These are phyloP conservation scores for Pluteus cervinus DNA, from an alignment of 768 basidiomycete species.

Conservation along the genomic window DNA sequence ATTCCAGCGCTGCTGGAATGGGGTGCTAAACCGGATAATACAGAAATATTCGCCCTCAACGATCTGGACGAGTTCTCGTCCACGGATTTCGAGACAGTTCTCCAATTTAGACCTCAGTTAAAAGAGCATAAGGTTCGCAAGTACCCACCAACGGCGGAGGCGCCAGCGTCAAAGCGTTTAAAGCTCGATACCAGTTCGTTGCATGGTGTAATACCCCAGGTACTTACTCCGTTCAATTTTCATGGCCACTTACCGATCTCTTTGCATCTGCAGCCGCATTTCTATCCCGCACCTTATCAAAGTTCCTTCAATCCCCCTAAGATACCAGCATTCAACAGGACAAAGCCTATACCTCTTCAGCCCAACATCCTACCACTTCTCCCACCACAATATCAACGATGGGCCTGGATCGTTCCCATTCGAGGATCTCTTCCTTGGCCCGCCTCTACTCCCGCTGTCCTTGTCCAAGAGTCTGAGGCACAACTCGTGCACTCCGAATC, in stretches of 20 bases:
- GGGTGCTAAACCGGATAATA: no score
- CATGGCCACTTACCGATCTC: slow-evolving; percentile 12
- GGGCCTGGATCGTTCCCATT: slow-evolving; percentile 54
- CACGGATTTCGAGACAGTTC: slow-evolving; percentile 12
- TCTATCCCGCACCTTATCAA: slow-evolving; percentile 21
- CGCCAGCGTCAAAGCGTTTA: slow-evolving; percentile 21
- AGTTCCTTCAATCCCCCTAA: slow-evolving; percentile 14
- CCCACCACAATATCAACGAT: slow-evolving; percentile 30
- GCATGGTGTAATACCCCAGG: slow-evolving; percentile 38
- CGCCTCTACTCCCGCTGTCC: slow-evolving; percentile 32
- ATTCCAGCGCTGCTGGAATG: no score
- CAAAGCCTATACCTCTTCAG: slow-evolving; percentile 28
- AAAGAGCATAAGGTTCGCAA: background rate
- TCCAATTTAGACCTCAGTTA: background rate
- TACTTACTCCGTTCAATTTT: slow-evolving; percentile 21
- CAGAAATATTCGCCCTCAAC: slow-evolving; percentile 28
- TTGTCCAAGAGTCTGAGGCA: slow-evolving; percentile 24
- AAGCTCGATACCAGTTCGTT: slow-evolving; percentile 30
- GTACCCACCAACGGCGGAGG: background rate
- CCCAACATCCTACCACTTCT: slow-evolving; percentile 22
- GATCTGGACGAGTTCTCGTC: slow-evolving; percentile 40
- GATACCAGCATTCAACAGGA: slow-evolving; percentile 27
- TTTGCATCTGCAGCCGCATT: slow-evolving; percentile 27
- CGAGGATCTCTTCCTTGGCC: slow-evolving; percentile 48
- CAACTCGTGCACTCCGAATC: slow-evolving; percentile 14